Evolutionary conservation across 2,329 filamentous ascomycete species (phyloP), one percentile per base, ranked within the genome.

Genomic region (Colletotrichum liriopes): DNA sequence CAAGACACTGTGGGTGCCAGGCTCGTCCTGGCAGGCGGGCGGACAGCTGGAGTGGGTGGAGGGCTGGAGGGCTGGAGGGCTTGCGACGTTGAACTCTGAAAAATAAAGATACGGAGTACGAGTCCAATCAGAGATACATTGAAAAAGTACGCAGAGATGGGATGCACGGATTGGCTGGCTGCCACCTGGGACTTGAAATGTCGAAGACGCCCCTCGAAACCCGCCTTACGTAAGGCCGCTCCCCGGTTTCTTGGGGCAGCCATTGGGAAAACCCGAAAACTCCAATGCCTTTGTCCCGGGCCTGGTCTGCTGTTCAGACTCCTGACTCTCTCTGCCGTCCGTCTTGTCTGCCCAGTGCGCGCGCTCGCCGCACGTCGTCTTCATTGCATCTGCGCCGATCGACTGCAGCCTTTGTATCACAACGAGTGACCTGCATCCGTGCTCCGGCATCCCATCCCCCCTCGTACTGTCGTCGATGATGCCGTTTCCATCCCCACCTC

Each of bases 81-180:
- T 32, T 52, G 51, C 56, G 47, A 65, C 65, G 65, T 65, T 69
- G 61, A 35, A 55, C 61, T 55, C 9, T 72, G 37, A 49, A 35
- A 49, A 61, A 37, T 7, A 52, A 14, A 32, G 43, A 14, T 41
- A 59, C 23, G 29, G 6, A 37, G 20, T n/a, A 45, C 39, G n/a
- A 20, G 49, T 71, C 58, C 49, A 51, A 61, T 47, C 16, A 37
- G 23, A 47, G 41, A 18, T 47, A 71, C 41, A 70, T 56, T 26
- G 29, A 12, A 37, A 45, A 29, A 37, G 39, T 26, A 23, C 23
- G 45, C 8, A 54, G 62, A 11, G 39, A 39, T 35, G 54, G 14
- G n/a, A 59, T 41, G 69, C 58, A 62, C 58, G 37, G 64, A 71
- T 68, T 71, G 68, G 68, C 54, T 62, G 51, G 56, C 64, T 70